Base-by-base conservation (phyloP, 768 basidiomycete genomes). In the Suillus americanus region DNA sequence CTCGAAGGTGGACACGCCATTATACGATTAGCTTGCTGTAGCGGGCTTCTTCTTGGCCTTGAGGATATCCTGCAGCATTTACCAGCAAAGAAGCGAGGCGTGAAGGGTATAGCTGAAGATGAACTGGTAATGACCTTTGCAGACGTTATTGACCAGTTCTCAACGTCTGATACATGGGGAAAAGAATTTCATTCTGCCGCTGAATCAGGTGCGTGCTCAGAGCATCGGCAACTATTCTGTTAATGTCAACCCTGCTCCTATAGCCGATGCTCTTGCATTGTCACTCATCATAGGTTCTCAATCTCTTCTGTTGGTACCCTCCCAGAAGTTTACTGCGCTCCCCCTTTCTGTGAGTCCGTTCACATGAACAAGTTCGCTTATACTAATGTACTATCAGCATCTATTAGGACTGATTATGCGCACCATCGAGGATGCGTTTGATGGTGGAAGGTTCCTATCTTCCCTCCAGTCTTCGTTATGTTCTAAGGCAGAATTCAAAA, bases 91-190 rank as follows among this genome's bases (percentile, higher is more conserved):
- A 60, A 74, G 30, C 69, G 72, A 16, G 71, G 72, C n/a, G 73
- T 75, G 10, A 79, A 82, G 53, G 75, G 77, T 5, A 71, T 70
- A 50, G 82, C 89, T 12, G 88, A 93, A 73, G 84, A 89, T 62
- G 89, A 91, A 69, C 72, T 86, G 30, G 79, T 92, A 37, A 78
- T 94, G 33, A 85, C 89, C 3, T 79, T 92, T 33, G 91, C 92
- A 9, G 91, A 92, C 71, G 83, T 89, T 28, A 84, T 92, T 73
- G 91, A 92, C 68, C 75, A 82, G 13, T 86, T 88, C 66, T 68
- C 71, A 20, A 72, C 71, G 8, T 75, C 78, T 5, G 74, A 73
- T 55, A 79, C 79, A 18, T 92, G 91, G 91, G 86, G 89, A 71
- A 83, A 80, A 60, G 90, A 92, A 69, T 92, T 91, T 71, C 81